These are phyloP conservation scores for Omphalea diandra DNA, from an alignment of 441 rosid species.

Conservation along the genomic window DNA sequence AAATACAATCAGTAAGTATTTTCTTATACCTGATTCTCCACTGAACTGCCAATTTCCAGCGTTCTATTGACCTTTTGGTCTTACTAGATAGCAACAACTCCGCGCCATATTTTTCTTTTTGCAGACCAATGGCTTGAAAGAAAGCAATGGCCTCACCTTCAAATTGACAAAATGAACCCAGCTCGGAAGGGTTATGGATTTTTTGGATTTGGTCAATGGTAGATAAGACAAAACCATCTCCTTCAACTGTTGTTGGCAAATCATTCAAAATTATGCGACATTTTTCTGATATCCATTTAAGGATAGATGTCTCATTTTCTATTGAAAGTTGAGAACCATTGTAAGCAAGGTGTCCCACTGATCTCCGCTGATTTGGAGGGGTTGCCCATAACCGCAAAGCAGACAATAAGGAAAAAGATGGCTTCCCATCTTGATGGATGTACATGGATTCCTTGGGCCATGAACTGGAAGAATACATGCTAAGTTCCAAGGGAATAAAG, in stretches of 20 bases:
- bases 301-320: slow-evolving; percentile 53
- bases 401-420: slow-evolving; percentile 67
- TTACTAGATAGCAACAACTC: slow-evolving; percentile 30
- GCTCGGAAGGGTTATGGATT: slow-evolving; percentile 16
- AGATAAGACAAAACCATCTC: slow-evolving; percentile 46
- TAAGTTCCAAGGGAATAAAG: slow-evolving; percentile 59
- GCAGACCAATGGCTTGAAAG: slow-evolving; percentile 28
- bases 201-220: slow-evolving; percentile 43
- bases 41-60: slow-evolving; percentile 68
- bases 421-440: slow-evolving; percentile 68
- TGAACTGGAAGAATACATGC: slow-evolving; percentile 47
- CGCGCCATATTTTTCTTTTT: slow-evolving; percentile 16
- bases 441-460: slow-evolving; percentile 71
- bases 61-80: slow-evolving; percentile 34
- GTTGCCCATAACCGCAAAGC: slow-evolving; percentile 70
- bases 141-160: slow-evolving; percentile 38
- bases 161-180: slow-evolving; percentile 16
- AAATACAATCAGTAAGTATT: slow-evolving; percentile 53
- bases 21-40: slow-evolving; percentile 79
- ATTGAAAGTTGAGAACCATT: slow-evolving; percentile 68
- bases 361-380: slow-evolving; percentile 57
- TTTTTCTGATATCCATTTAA: slow-evolving; percentile 51
- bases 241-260: slow-evolving; percentile 56
- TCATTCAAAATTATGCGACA: slow-evolving; percentile 39
- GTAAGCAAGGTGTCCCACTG: slow-evolving; percentile 60